Base-by-base conservation (phyloP, 805 yeast genomes). In the Teunomyces stri region DNA sequence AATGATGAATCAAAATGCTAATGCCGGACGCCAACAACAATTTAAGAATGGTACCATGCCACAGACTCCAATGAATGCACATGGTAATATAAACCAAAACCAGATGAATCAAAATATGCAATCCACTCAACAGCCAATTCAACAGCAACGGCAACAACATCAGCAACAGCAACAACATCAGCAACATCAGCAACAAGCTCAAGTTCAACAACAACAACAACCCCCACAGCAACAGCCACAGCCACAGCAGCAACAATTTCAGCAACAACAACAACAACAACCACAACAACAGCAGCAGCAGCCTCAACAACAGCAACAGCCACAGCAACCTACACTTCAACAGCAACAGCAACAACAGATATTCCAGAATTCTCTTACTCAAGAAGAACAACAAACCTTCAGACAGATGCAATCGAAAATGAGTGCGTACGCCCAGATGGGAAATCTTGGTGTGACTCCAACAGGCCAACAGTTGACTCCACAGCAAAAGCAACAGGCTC, bases 311-410 rank as follows among this genome's bases (percentile, higher is more conserved):
- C 55, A 44, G 21, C 52, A 45, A 6, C 44, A 30, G 7, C 47
- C 35, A 29, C 39, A 35, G 10, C 43, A 28, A 30, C 42, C 47
- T 18, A 13, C 46, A 3, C 37, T 41, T n/a, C 61, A 60, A 42
- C 75, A 69, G 48, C 74, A 68, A 43, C 75, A 71, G 44, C 76
- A 72, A 44, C 76, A 72, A 52, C 76, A 72, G 48, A 67, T 72
- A n/a, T 72, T 72, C 66, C 76, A 69, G 44, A 65, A 54, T 48
- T 58, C 73, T 9, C 61, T 72, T 40, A 56, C 69, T 3, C 69
- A 75, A 1, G 71, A 70, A 46, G 77, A 72, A 47, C 78, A 72
- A 47, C 73, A 66, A 42, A 53, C 61, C 4, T 72, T 69, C 60
- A 64, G 69, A 47, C 76, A 71, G 42, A 54, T 68, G 46, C 78